A percentile compares a stretch with the other conserved stretches of the same genome.
Evolutionary conservation across 345 rosid species (phyloP).

Genomic region (Linum trigynum): DNA sequence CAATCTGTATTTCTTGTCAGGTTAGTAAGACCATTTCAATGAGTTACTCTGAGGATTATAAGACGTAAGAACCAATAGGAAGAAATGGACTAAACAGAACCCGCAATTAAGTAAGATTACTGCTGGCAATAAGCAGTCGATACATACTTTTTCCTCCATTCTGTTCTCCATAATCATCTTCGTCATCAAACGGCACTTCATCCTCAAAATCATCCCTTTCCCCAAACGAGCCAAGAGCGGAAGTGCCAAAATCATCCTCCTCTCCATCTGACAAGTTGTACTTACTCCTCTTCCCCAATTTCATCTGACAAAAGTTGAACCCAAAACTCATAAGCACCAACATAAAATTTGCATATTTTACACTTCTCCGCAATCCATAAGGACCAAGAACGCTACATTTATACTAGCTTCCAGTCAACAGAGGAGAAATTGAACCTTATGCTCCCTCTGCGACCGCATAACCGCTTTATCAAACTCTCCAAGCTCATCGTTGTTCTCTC

Average conservation of each 20-base stretch:
- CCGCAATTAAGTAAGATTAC: background rate
- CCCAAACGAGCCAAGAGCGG: constrained; percentile 32
- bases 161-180: constrained; percentile 30
- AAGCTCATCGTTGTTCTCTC: constrained; percentile 59
- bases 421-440: constrained; percentile 37
- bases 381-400: background rate
- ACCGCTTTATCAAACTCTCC: constrained; percentile 76
- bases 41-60: background rate
- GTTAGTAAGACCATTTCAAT: background rate
- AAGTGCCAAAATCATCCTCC: constrained; percentile 49
- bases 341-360: background rate
- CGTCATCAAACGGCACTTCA: constrained; percentile 52
- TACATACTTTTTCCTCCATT: constrained; percentile 31
- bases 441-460: constrained; percentile 73
- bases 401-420: background rate
- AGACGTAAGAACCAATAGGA: no score
- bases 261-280: constrained; percentile 88
- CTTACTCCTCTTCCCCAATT: constrained; percentile 52
- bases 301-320: constrained; percentile 31
- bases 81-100: background rate
- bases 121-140: background rate
- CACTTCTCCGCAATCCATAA: background rate
- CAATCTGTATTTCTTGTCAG: background rate
- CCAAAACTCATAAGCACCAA: background rate
- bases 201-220: constrained; percentile 71